These are phyloP conservation scores for Allium sativum DNA, from an alignment of 106 monocot species.

Conservation along the genomic window DNA sequence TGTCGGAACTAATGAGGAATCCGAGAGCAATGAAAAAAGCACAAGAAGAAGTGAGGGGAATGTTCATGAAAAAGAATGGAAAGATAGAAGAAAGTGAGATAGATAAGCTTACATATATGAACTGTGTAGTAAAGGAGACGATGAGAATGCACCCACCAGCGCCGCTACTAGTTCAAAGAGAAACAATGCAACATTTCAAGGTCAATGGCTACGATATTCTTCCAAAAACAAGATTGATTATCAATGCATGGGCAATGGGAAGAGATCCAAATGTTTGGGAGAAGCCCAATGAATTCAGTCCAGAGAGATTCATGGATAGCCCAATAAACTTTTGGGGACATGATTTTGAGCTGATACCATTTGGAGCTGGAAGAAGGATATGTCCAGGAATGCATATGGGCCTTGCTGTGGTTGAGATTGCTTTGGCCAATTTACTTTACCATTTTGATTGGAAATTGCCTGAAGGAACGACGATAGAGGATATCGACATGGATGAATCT, in stretches of 20 bases:
- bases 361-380: conserved; percentile 4
- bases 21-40: background rate
- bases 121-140: background rate
- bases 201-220: background rate
- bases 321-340: background rate
- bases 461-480: background rate
- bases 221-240: background rate
- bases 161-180: background rate
- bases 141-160: conserved; percentile 3
- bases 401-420: background rate
- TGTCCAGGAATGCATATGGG: background rate
- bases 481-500: background rate
- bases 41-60: background rate
- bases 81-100: background rate
- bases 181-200: background rate
- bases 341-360: conserved; percentile 7
- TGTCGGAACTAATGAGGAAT: background rate
- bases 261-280: conserved; percentile 1
- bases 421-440: background rate
- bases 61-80: background rate
- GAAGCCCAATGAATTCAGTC: background rate
- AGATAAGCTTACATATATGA: background rate
- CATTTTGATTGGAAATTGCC: conserved; percentile 1
- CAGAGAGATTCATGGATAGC: background rate
- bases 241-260: background rate